Percentiles rank a stretch among this genome's conserved stretches.
These are phyloP conservation scores for Chlamydomonas applanata DNA, from an alignment of 139 green algal species.

Conservation along the genomic window DNA sequence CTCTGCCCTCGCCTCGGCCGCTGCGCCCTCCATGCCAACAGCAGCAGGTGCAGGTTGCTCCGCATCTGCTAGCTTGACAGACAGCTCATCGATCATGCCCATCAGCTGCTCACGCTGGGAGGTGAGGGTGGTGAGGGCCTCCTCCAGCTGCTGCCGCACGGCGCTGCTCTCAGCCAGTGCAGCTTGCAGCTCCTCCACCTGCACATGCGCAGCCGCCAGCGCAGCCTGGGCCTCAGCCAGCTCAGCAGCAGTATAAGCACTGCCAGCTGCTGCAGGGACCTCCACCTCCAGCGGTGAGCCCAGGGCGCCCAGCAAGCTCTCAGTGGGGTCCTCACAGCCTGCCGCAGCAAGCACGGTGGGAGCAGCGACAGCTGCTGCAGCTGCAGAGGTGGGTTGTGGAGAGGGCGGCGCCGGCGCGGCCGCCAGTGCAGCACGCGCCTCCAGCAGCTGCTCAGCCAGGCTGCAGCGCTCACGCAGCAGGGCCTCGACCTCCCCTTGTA, in stretches of 20 bases:
- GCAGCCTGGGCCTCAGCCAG: neutral
- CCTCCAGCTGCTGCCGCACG: slow-evolving; percentile 2
- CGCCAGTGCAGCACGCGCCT: neutral
- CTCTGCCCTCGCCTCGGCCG: neutral
- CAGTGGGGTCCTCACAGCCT: too few relatives aligned
- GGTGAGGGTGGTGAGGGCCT: neutral
- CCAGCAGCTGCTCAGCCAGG: neutral
- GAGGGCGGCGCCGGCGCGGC: neutral
- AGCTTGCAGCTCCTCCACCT: neutral
- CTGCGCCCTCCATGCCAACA: neutral
- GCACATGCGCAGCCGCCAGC: neutral
- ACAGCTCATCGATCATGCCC: slow-evolving; percentile 12
- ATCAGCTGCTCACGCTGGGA: slow-evolving; percentile 5
- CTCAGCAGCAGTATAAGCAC: neutral
- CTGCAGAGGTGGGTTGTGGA: too few relatives aligned
- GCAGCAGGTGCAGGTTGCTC: slow-evolving; percentile 5
- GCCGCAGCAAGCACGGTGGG: too few relatives aligned
- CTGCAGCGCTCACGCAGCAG: neutral
- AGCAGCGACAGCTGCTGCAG: too few relatives aligned
- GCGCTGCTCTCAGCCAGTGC: neutral
- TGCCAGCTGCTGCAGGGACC: too few relatives aligned
- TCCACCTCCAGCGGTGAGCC: too few relatives aligned
- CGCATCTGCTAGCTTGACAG: neutral
- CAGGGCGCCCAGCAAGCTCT: too few relatives aligned
- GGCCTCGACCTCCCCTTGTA: neutral